Conservation (phyloP, 495 filamentous ascomycete genomes). For the Aspergillus asperescens region DNA sequence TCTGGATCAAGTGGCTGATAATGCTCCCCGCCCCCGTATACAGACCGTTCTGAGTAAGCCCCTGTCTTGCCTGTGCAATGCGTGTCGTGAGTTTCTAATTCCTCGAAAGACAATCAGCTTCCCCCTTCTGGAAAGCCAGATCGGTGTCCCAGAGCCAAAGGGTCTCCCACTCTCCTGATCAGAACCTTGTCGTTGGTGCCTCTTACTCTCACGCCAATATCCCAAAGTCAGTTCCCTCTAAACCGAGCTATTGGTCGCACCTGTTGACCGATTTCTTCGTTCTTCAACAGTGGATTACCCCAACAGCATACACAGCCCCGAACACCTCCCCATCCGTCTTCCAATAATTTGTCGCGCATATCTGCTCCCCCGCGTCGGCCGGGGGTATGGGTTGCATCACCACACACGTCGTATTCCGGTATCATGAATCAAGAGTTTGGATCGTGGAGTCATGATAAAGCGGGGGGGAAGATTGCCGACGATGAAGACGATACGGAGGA, state of each 20-base stretch:
- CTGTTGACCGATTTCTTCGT: conserved; percentile 20
- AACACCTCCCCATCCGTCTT: conserved; percentile 54
- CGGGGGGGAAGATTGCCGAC: conserved; percentile 15
- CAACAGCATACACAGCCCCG: conserved; percentile 52
- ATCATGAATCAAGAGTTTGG: conserved; percentile 69
- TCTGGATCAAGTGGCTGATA: conserved; percentile 21
- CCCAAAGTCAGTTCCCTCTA: conserved; percentile 62
- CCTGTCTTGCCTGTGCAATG: not conserved
- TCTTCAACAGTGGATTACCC: conserved; percentile 44
- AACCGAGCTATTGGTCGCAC: not conserved
- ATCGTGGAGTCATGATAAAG: conserved; percentile 68
- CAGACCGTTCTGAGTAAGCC: conserved; percentile 52
- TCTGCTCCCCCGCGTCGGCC: conserved; percentile 53
- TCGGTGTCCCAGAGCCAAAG: conserved; percentile 35
- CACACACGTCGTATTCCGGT: conserved; percentile 65
- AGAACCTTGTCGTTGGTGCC: conserved; percentile 82
- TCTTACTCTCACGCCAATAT: conserved; percentile 96
- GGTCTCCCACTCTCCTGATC: conserved; percentile 52
- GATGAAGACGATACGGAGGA: conserved; percentile 57
- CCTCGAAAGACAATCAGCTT: conserved; percentile 56
- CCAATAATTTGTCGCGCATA: conserved; percentile 32
- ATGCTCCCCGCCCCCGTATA: conserved; percentile 21
- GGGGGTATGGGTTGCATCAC: conserved; percentile 51
- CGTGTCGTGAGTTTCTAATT: conserved; percentile 1
- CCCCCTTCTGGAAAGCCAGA: conserved; percentile 84